Conservation (phyloP, 2,329 filamentous ascomycete species). For the Coleophoma crateriformis region DNA sequence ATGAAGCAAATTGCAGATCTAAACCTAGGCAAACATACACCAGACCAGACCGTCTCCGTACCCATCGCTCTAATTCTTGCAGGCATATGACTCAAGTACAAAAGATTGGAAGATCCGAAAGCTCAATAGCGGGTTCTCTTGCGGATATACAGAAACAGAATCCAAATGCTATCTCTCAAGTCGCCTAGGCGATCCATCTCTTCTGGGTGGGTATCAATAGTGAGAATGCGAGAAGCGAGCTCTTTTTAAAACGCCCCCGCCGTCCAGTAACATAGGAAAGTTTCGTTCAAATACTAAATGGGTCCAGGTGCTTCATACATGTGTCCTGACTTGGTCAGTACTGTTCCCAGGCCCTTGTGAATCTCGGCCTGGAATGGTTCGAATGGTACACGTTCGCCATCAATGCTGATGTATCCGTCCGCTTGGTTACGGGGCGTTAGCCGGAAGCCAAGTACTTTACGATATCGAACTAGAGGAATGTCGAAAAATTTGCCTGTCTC, state of each 20-base stretch:
- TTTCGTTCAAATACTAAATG: neutral
- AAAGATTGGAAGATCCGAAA: no score
- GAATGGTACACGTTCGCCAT: constrained; percentile 84
- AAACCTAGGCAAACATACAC: neutral
- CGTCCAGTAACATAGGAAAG: neutral
- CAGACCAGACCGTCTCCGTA: no score
- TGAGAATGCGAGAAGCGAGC: constrained; percentile 8
- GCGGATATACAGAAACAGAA: constrained; percentile 9
- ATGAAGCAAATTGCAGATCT: neutral
- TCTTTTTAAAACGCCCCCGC: constrained; percentile 6
- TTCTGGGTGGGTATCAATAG: constrained; percentile 11
- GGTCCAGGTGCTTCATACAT: constrained; percentile 60
- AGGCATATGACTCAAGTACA: no score
- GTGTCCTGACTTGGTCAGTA: constrained; percentile 70
- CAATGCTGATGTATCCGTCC: constrained; percentile 86
- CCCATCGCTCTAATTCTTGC: no score
- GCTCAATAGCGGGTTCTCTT: neutral
- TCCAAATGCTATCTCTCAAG: constrained; percentile 6
- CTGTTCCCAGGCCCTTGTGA: constrained; percentile 74
- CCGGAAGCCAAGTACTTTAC: constrained; percentile 82
- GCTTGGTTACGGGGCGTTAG: constrained; percentile 69
- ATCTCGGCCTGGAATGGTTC: constrained; percentile 89
- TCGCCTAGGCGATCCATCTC: constrained; percentile 11
- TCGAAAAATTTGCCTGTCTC: constrained; percentile 76
- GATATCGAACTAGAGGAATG: constrained; percentile 69